phyloP scores from a whole-genome alignment of 2,329 filamentous ascomycete species.

The Teratosphaeriaceae sp. region DNA sequence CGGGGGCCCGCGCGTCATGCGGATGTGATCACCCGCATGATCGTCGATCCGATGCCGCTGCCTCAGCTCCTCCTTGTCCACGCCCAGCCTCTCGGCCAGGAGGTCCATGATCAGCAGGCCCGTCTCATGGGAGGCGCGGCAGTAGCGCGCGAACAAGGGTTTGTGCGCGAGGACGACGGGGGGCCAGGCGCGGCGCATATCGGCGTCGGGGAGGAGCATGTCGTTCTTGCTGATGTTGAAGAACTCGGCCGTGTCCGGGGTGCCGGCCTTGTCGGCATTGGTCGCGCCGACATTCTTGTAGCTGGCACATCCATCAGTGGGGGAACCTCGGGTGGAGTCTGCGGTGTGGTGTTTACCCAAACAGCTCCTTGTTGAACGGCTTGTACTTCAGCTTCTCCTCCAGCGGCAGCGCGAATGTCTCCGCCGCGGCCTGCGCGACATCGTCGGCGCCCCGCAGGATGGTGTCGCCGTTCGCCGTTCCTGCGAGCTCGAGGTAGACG shows the following conservation, averaged over 20 bases:
- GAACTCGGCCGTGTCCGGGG: conserved; percentile 49
- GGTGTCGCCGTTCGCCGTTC: conserved; percentile 21
- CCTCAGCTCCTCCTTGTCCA: conserved; percentile 37
- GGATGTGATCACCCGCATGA: conserved; percentile 45
- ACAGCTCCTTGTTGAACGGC: conserved; percentile 37
- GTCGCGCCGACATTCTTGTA: conserved; percentile 38
- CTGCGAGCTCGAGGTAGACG: conserved; percentile 48
- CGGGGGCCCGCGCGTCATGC: conserved; percentile 46
- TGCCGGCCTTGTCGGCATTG: conserved; percentile 43
- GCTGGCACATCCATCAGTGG: conserved; percentile 10
- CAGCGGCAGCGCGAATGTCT: conserved; percentile 41
- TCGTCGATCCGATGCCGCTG: conserved; percentile 39
- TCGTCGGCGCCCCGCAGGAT: conserved; percentile 22
- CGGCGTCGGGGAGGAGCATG: conserved; percentile 35
- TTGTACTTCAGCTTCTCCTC: conserved; percentile 48
- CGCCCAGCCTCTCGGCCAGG: conserved; percentile 39
- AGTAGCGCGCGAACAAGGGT: conserved; percentile 38
- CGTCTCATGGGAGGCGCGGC: conserved; percentile 39
- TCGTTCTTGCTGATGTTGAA: conserved; percentile 52
- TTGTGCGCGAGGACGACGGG: conserved; percentile 20
- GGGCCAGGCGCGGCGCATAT: conserved; percentile 25
- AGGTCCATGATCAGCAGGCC: conserved; percentile 41
- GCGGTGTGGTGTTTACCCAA: too few species aligned
- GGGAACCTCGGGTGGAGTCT: too few species aligned
- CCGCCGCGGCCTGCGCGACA: conserved; percentile 32